phyloP scores from a whole-genome alignment of 495 filamentous ascomycete species.

The Amorphotheca resinae region DNA sequence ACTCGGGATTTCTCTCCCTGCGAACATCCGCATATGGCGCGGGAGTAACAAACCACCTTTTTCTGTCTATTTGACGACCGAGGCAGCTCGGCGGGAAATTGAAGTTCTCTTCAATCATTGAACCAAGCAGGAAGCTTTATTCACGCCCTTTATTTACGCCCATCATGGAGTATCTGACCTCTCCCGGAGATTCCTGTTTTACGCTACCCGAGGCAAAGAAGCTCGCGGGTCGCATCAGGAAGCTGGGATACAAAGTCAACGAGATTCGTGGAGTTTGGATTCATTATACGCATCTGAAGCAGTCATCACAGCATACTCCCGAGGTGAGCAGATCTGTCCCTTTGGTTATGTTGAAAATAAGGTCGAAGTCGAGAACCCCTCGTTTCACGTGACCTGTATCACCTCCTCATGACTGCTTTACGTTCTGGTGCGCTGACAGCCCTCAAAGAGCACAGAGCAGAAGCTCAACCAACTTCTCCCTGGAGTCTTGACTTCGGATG shows the following conservation, averaged over 20 bases:
- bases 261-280: slow-evolving; percentile 35
- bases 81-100: too few species aligned
- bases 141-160: too few species aligned
- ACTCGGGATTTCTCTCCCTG: too few species aligned
- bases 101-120: too few species aligned
- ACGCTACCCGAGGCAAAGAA: slow-evolving; percentile 37
- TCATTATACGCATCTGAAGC: slow-evolving; percentile 30
- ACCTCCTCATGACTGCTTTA: not conserved
- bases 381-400: not conserved
- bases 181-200: slow-evolving; percentile 39
- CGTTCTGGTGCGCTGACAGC: not conserved
- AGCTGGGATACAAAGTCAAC: slow-evolving; percentile 27
- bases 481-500: not conserved
- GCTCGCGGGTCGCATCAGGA: slow-evolving; percentile 34
- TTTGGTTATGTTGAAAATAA: not conserved
- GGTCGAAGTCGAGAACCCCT: not conserved
- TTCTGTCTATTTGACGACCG: too few species aligned
- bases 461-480: slow-evolving; percentile 32
- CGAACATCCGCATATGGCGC: too few species aligned
- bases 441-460: slow-evolving; percentile 20
- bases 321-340: not conserved
- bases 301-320: not conserved
- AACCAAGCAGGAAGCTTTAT: too few species aligned
- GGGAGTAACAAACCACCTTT: too few species aligned
- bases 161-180: slow-evolving; percentile 15